phyloP scores from a whole-genome alignment of 306 rosid species.

The Inga laurina region DNA sequence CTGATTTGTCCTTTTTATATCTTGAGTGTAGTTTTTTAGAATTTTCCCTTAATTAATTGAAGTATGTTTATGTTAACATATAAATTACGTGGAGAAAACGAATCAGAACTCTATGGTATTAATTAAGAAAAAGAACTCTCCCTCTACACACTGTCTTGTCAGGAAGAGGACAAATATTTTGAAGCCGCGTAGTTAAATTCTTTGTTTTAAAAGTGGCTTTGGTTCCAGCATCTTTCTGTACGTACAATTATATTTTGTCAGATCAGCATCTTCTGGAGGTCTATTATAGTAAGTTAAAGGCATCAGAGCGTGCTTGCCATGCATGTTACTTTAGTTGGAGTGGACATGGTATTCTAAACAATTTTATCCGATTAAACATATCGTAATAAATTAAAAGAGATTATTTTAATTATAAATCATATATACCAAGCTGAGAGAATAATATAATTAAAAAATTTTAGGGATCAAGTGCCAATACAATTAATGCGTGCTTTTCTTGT shows the following conservation, averaged over 20 bases:
- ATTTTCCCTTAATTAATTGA: no score
- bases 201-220: background rate
- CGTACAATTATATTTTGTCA: background rate
- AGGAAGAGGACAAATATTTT: background rate
- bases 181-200: background rate
- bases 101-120: background rate
- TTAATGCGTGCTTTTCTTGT: background rate
- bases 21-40: no score
- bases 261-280: background rate
- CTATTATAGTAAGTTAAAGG: background rate
- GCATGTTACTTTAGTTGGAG: background rate
- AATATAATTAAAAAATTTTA: no score
- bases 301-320: background rate
- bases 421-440: background rate
- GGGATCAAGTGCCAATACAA: background rate
- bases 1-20: no score
- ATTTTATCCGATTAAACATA: background rate
- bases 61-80: no score
- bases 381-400: background rate
- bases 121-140: background rate
- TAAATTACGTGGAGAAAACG: background rate
- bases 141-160: background rate
- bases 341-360: background rate
- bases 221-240: background rate
- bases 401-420: background rate